Conservation (phyloP, 2,329 filamentous ascomycete species). For the Arthrobotrys entomopaga region DNA sequence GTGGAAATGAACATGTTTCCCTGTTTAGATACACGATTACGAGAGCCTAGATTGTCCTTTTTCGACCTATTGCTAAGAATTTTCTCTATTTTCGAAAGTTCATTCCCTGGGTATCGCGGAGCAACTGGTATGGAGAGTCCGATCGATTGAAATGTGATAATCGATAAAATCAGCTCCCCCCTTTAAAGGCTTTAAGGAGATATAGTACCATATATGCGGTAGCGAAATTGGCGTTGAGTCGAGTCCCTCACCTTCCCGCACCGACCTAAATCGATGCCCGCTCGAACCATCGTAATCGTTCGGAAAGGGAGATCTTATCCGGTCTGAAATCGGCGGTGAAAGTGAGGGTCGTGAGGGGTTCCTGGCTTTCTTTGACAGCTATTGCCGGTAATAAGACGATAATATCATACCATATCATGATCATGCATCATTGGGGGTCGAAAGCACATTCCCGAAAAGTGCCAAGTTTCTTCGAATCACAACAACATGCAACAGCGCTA, state of each 20-base stretch:
- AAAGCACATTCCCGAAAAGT: constrained; percentile 35
- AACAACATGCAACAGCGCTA: not conserved
- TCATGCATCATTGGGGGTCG: not conserved
- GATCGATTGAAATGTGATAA: constrained; percentile 1
- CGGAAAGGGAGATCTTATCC: constrained; percentile 17
- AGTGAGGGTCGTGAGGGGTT: not conserved
- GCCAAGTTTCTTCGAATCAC: not conserved
- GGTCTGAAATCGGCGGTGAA: constrained; percentile 16
- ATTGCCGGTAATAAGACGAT: too few species aligned
- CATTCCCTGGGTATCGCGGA: too few species aligned
- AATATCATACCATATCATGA: too few species aligned
- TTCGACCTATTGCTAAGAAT: too few species aligned
- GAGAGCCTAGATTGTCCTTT: not conserved
- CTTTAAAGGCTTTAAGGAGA: constrained; percentile 4
- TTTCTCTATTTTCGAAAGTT: too few species aligned
- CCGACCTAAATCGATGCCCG: not conserved
- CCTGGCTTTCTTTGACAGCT: constrained; percentile 18
- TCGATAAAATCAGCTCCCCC: not conserved
- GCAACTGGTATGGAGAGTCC: too few species aligned
- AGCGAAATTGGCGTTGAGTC: constrained; percentile 32
- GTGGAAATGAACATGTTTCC: too few species aligned
- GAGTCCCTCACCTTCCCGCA: constrained; percentile 18
- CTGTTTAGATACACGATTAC: too few species aligned
- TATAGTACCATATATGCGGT: too few species aligned
- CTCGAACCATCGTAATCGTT: constrained; percentile 2